Conservation (phyloP, 768 basidiomycete species). For the Tephrocybe sp. region DNA sequence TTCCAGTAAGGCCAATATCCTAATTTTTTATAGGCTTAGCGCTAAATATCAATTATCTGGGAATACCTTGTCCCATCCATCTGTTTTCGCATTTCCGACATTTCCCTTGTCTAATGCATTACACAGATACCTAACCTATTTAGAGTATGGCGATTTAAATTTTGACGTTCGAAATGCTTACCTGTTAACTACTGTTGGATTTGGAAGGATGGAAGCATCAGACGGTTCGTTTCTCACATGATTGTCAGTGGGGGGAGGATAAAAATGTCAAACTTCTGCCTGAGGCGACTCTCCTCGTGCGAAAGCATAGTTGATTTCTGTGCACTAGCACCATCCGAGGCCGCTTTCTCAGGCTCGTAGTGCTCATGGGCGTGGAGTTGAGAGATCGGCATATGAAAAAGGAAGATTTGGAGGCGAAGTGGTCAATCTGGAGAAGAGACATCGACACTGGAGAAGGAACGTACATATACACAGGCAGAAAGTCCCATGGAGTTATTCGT, state of each 20-base stretch:
- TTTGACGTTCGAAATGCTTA: too few relatives aligned
- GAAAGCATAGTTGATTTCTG: constrained; percentile 16
- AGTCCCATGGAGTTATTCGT: constrained; percentile 2
- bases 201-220: neutral
- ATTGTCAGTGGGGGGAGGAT: constrained; percentile 43
- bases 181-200: neutral
- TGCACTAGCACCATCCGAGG: constrained; percentile 16
- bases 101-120: constrained; percentile 53
- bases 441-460: too few relatives aligned
- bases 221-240: constrained; percentile 34
- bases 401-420: neutral
- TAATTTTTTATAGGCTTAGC: constrained; percentile 15
- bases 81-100: constrained; percentile 53
- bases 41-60: neutral
- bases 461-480: neutral
- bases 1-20: constrained; percentile 44
- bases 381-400: constrained; percentile 1
- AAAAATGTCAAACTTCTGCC: constrained; percentile 41
- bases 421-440: too few relatives aligned
- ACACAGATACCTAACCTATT: constrained; percentile 39
- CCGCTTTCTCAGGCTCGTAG: constrained; percentile 20
- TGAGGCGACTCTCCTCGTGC: constrained; percentile 24
- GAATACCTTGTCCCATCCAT: constrained; percentile 45
- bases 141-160: neutral
- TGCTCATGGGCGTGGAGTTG: constrained; percentile 1